Conservation (phyloP, 805 yeast genomes). For the Ascoidea rubescens region DNA sequence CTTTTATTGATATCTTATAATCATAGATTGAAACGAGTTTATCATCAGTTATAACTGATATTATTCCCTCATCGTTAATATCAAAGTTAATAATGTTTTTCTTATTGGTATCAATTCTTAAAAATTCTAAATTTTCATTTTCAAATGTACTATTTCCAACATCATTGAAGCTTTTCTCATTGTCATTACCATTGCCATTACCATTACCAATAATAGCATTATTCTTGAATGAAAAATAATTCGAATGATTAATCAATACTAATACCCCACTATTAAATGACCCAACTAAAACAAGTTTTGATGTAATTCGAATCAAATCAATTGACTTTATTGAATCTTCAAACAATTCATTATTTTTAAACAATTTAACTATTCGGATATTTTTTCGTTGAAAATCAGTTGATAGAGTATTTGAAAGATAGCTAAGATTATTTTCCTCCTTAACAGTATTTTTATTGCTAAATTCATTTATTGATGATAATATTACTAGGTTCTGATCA, state of each 20-base stretch:
- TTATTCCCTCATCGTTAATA: not conserved
- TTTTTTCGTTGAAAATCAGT: not conserved
- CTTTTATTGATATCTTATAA: not conserved
- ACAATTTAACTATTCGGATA: too few relatives aligned
- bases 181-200: too few relatives aligned
- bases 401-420: not conserved
- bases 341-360: not conserved
- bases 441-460: not conserved
- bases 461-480: not conserved
- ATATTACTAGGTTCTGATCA: not conserved
- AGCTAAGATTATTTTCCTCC: not conserved
- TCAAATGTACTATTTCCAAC: too few relatives aligned
- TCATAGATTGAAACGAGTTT: not conserved
- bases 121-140: not conserved
- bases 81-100: not conserved
- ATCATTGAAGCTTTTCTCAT: too few relatives aligned
- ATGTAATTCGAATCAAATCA: not conserved
- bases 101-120: not conserved
- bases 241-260: not conserved
- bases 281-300: not conserved
- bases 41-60: not conserved
- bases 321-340: not conserved
- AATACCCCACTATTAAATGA: not conserved
- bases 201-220: not conserved
- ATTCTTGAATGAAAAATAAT: not conserved